Percentiles rank a stretch among this genome's conserved stretches.
These are phyloP conservation scores for Przewalskia tangutica DNA, from an alignment of 257 asterid genomes.

Conservation along the genomic window DNA sequence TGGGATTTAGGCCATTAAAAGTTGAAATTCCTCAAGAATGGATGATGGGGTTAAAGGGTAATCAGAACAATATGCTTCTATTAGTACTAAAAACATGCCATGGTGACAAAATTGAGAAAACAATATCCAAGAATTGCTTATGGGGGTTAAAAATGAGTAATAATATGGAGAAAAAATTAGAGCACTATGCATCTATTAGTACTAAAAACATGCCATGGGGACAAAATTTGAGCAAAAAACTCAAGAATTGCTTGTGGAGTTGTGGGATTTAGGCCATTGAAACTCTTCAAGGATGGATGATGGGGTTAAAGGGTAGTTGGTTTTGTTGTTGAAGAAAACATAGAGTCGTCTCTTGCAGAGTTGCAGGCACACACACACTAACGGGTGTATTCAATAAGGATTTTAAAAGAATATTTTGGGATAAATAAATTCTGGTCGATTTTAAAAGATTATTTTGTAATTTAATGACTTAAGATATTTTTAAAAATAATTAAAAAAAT, in stretches of 20 bases:
- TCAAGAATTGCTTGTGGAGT: background rate
- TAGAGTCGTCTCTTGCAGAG: background rate
- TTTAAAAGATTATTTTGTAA: no score
- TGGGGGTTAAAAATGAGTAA: background rate
- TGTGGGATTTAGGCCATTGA: background rate
- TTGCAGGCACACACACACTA: background rate
- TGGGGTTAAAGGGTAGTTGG: background rate
- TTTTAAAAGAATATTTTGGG: no score
- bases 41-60: background rate
- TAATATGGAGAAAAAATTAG: background rate
- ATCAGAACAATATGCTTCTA: background rate
- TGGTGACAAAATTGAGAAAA: background rate
- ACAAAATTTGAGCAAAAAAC: background rate
- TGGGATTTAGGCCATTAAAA: background rate
- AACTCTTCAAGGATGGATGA: background rate
- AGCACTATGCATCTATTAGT: background rate
- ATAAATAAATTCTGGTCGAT: no score
- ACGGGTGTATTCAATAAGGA: no score
- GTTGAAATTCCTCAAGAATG: background rate
- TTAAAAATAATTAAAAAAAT: no score
- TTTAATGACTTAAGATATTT: no score
- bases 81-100: background rate
- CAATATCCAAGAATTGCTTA: background rate
- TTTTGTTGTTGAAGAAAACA: background rate
- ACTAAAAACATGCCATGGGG: background rate